Conservation (phyloP, 306 rosid genomes). For the Quercus bicolor region DNA sequence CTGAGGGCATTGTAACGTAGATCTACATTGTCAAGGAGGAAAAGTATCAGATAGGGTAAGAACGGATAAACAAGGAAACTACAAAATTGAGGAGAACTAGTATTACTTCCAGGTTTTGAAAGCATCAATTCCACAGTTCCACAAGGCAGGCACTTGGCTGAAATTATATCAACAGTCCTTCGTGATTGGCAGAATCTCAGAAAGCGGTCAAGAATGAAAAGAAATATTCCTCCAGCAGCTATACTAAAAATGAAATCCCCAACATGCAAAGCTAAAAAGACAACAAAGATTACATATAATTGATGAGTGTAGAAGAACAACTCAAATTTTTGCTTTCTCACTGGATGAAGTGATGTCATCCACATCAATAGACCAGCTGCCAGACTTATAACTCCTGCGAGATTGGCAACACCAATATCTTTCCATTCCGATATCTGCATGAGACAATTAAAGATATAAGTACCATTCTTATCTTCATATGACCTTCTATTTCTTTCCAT, state of each 20-base stretch:
- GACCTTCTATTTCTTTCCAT: not conserved
- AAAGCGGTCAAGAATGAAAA: conserved; percentile 84
- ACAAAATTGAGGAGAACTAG: not conserved
- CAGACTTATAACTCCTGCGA: conserved; percentile 78
- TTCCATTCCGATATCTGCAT: conserved; percentile 69
- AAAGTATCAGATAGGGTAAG: conserved; percentile 18
- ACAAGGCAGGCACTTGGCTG: conserved; percentile 75
- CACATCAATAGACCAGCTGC: conserved; percentile 85
- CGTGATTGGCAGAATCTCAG: conserved; percentile 85
- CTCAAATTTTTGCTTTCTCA: conserved; percentile 73
- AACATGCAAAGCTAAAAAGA: conserved; percentile 79
- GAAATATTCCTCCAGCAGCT: conserved; percentile 74
- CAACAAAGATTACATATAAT: conserved; percentile 61
- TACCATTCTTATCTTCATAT: not conserved
- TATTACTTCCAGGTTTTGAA: conserved; percentile 78
- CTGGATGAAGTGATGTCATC: conserved; percentile 80
- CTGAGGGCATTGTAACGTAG: conserved; percentile 87
- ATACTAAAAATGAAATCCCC: conserved; percentile 76
- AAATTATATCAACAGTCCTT: conserved; percentile 59
- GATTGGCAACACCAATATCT: conserved; percentile 66
- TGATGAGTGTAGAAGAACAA: conserved; percentile 95
- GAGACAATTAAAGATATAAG: not conserved
- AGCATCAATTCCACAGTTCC: conserved; percentile 81
- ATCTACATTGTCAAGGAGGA: conserved; percentile 37
- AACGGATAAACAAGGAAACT: not conserved